Conservation (phyloP, 345 rosid genomes). For the Eucalyptus regnans region DNA sequence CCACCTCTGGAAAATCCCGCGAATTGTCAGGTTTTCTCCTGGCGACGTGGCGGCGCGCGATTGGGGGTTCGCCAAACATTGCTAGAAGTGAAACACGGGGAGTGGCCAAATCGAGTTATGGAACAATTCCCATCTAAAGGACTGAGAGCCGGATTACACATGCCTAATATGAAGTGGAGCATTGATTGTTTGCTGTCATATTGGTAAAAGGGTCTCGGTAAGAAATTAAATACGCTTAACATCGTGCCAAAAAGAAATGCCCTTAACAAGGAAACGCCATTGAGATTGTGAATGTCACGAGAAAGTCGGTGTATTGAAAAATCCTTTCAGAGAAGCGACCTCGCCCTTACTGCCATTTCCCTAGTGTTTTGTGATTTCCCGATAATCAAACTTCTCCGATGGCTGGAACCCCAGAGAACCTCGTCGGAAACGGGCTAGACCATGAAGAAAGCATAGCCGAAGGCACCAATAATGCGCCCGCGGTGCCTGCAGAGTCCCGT, state of each 20-base stretch:
- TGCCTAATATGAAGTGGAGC: not conserved
- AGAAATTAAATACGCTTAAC: not conserved
- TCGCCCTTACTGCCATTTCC: not conserved
- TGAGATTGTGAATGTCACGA: not conserved
- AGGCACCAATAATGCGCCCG: not conserved
- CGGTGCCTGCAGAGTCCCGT: not conserved
- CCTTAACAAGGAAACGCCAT: not conserved
- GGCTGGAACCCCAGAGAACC: not conserved
- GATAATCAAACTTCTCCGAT: not conserved
- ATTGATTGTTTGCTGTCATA: not conserved
- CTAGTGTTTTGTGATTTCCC: not conserved
- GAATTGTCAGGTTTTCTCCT: not conserved
- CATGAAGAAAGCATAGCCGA: not conserved
- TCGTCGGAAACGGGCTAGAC: not conserved
- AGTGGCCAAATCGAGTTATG: not conserved
- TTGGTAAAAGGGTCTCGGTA: not conserved
- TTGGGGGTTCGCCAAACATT: not conserved
- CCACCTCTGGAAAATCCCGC: not conserved
- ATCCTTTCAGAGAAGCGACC: not conserved
- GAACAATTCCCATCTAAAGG: not conserved
- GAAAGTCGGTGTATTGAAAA: not conserved
- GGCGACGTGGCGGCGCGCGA: accelerated
- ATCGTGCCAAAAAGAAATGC: not conserved
- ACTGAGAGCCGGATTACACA: not conserved
- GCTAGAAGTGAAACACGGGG: not conserved